Evolutionary conservation across 2,329 filamentous ascomycete genomes (phyloP).

Genomic region (Scedosporium apiospermum): DNA sequence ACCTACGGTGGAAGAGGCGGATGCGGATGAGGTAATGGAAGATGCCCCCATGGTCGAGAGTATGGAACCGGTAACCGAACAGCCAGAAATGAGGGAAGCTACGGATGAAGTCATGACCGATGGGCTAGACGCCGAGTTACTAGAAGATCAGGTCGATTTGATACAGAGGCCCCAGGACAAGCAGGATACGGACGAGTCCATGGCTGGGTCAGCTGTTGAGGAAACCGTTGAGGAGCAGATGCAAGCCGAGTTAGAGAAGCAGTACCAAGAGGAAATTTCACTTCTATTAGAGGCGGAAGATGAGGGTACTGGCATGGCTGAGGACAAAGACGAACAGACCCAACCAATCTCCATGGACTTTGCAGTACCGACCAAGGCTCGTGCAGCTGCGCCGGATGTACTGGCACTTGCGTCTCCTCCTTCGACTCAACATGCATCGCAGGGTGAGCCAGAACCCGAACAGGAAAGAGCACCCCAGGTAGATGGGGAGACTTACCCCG

Average conservation of each 20-base stretch:
- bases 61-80: neutral
- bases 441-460: neutral
- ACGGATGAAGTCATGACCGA: neutral
- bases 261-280: conserved; percentile 1
- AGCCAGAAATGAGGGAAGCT: neutral
- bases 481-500: too few relatives aligned
- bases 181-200: neutral
- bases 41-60: neutral
- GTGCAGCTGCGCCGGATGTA: neutral
- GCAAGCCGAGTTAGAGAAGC: conserved; percentile 3
- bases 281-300: neutral
- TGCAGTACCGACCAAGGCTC: neutral
- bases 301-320: neutral
- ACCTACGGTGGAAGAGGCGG: conserved; percentile 8
- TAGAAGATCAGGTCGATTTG: conserved; percentile 5
- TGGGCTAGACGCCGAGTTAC: neutral
- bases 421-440: neutral
- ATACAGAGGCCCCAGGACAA: neutral
- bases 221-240: neutral
- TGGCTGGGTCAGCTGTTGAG: neutral
- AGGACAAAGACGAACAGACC: neutral
- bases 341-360: neutral
- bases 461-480: too few relatives aligned
- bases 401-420: neutral
- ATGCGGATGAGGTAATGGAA: neutral